Conservation (phyloP, 179 eudicot species). For the Sideroxylon spinosum region DNA sequence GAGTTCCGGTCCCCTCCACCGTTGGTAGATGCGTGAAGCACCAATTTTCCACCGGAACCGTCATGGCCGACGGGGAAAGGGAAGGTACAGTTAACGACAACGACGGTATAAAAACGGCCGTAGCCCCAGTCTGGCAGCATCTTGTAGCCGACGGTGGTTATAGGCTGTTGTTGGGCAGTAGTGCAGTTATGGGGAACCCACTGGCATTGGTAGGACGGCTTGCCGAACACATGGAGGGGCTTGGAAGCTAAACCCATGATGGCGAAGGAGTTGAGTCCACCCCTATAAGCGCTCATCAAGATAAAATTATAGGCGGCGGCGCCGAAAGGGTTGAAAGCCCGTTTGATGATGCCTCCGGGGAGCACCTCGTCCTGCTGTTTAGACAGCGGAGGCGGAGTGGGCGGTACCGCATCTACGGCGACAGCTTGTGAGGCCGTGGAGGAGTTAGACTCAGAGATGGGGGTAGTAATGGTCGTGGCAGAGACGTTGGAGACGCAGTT, state of each 20-base stretch:
- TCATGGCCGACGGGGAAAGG: slow-evolving; percentile 24
- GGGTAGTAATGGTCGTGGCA: neutral
- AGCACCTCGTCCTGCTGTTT: slow-evolving; percentile 17
- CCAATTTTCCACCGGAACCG: slow-evolving; percentile 46
- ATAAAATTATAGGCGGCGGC: slow-evolving; percentile 66
- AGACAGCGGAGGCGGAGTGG: neutral
- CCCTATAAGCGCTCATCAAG: slow-evolving; percentile 80
- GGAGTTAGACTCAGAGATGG: neutral
- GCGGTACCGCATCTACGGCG: neutral
- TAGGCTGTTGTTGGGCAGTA: neutral
- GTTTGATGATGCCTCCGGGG: slow-evolving; percentile 23
- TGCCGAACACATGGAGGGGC: slow-evolving; percentile 53
- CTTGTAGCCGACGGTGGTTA: slow-evolving; percentile 27
- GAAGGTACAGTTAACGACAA: slow-evolving; percentile 76
- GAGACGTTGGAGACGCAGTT: neutral
- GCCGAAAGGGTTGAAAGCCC: slow-evolving; percentile 52
- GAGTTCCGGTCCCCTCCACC: slow-evolving; percentile 39
- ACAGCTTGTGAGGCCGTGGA: neutral
- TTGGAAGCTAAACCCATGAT: slow-evolving; percentile 60
- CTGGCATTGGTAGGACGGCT: slow-evolving; percentile 55
- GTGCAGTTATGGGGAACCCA: slow-evolving; percentile 22
- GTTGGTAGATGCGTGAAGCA: slow-evolving; percentile 43
- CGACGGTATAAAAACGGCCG: slow-evolving; percentile 67
- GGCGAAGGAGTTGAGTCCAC: slow-evolving; percentile 62
- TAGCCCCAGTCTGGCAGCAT: slow-evolving; percentile 84